Evolutionary conservation across 1,284 basidiomycete genomes (phyloP).

Genomic region (Ceratorhiza oryzae-sativae): DNA sequence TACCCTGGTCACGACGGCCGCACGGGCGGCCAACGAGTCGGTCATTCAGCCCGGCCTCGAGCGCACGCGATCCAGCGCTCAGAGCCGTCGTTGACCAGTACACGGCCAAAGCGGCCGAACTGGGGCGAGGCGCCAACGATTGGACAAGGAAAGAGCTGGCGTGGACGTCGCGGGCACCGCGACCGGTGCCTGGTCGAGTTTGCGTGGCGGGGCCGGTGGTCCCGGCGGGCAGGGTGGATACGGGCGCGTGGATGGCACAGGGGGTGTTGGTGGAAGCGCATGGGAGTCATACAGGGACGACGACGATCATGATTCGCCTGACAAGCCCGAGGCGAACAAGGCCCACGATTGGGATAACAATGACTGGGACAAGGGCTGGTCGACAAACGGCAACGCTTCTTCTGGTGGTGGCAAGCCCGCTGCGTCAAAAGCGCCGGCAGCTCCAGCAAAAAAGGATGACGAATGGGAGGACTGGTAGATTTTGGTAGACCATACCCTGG

Average conservation of each 20-base stretch:
- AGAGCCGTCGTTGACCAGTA: slow-evolving; percentile 75
- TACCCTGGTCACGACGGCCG: slow-evolving; percentile 73
- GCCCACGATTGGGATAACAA: slow-evolving; percentile 63
- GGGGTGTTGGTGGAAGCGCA: slow-evolving; percentile 15
- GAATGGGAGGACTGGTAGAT: slow-evolving; percentile 40
- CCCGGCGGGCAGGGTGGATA: slow-evolving; percentile 37
- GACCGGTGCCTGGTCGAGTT: slow-evolving; percentile 41
- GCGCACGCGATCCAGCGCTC: slow-evolving; percentile 76
- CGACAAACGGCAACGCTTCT: slow-evolving; percentile 1
- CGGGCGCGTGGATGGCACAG: slow-evolving; percentile 40
- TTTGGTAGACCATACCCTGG: neutral
- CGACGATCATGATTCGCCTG: slow-evolving; percentile 42
- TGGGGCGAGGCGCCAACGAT: slow-evolving; percentile 68
- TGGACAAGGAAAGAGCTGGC: slow-evolving; percentile 77
- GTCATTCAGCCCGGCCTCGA: slow-evolving; percentile 84
- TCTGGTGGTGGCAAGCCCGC: slow-evolving; percentile 11
- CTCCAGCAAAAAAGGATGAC: slow-evolving; percentile 35
- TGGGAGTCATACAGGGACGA: slow-evolving; percentile 42
- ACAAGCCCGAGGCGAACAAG: slow-evolving; percentile 52
- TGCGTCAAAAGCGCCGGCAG: slow-evolving; percentile 20
- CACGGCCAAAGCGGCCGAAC: slow-evolving; percentile 64
- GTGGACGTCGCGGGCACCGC: slow-evolving; percentile 80
- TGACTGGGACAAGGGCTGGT: slow-evolving; percentile 52
- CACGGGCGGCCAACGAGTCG: slow-evolving; percentile 75
- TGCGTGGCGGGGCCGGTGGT: slow-evolving; percentile 39